phyloP scores from a whole-genome alignment of 352 stramenopile genomes.

The Nothophytophthora sp. region DNA sequence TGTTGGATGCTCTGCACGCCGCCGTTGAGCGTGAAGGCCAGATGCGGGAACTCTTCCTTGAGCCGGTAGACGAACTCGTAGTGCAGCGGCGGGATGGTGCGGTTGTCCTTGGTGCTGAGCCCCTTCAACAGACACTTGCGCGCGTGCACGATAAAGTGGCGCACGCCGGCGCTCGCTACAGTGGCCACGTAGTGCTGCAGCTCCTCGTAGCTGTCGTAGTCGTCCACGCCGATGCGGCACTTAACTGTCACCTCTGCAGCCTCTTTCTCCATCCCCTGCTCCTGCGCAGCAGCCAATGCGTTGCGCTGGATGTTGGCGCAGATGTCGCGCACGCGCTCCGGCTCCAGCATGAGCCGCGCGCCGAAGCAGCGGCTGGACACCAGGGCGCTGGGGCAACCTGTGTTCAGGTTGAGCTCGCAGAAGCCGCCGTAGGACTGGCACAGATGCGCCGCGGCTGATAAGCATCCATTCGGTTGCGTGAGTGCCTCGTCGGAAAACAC shows the following conservation, averaged over 20 bases:
- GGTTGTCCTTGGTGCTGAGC: conserved; percentile 96
- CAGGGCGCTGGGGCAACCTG: conserved; percentile 91
- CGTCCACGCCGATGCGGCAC: conserved; percentile 97
- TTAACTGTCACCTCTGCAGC: conserved; percentile 95
- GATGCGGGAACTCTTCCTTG: conserved; percentile 95
- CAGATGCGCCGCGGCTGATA: conserved; percentile 68
- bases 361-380: conserved; percentile 93
- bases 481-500: too few species aligned
- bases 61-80: conserved; percentile 96
- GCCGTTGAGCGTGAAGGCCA: conserved; percentile 98
- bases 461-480: too few species aligned
- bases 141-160: conserved; percentile 98
- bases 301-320: conserved; percentile 79
- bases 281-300: conserved; percentile 24
- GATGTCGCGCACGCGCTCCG: conserved; percentile 93
- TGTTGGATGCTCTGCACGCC: conserved; percentile 93
- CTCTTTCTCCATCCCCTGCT: conserved; percentile 22
- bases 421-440: conserved; percentile 89
- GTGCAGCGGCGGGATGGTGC: conserved; percentile 96
- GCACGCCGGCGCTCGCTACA: conserved; percentile 89
- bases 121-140: conserved; percentile 98
- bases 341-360: conserved; percentile 97
- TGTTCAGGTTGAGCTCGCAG: conserved; percentile 97
- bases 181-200: conserved; percentile 94
- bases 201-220: conserved; percentile 93